Percentiles rank a stretch among this genome's conserved stretches.
phyloP scores from a whole-genome alignment of 371 early-diverging fungal species.

The Mortierella sp. region DNA sequence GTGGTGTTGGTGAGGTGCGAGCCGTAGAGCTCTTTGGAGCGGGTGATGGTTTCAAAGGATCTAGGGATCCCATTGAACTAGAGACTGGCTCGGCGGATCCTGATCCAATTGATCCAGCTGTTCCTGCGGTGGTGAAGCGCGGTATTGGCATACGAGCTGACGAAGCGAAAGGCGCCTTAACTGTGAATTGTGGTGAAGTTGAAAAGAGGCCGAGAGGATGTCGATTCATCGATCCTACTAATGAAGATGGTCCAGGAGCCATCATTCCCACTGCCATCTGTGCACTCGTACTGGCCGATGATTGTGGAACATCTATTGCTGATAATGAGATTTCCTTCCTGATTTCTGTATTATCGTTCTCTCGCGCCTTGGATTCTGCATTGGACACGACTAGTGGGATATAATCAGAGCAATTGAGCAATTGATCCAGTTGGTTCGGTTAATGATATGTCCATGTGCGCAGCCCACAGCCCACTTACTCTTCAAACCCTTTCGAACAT shows the following conservation, averaged over 20 bases:
- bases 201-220: constrained; percentile 41
- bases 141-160: constrained; percentile 9
- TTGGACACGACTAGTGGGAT: constrained; percentile 11
- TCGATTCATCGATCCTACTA: constrained; percentile 32
- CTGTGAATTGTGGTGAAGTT: constrained; percentile 42
- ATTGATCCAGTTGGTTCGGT: neutral
- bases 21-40: neutral
- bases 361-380: constrained; percentile 1
- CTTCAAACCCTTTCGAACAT: constrained; percentile 26
- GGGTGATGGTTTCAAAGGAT: neutral
- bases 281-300: neutral
- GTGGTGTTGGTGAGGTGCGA: neutral
- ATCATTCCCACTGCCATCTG: neutral
- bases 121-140: neutral
- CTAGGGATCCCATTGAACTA: neutral
- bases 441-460: neutral
- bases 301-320: neutral
- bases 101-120: neutral
- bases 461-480: constrained; percentile 14
- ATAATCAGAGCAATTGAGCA: neutral
- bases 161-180: constrained; percentile 32
- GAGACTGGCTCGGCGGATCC: neutral
- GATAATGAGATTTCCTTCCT: neutral
- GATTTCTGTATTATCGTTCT: neutral
- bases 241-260: constrained; percentile 12